Base-by-base conservation (phyloP, 352 stramenopile genomes). In the Phytopythium delawarense region DNA sequence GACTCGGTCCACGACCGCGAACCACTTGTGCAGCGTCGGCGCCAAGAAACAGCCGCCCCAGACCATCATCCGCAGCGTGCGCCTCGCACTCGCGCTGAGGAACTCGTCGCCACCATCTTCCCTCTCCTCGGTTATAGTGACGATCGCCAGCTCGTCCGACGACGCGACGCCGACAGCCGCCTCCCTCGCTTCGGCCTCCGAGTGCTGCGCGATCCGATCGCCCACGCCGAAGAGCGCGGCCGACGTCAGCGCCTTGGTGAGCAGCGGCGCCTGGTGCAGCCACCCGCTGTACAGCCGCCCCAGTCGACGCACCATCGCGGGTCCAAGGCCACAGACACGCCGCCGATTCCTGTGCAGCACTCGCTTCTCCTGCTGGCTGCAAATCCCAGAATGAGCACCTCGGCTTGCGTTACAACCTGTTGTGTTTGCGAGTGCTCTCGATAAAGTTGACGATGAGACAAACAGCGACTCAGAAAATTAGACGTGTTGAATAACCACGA, bases 1-100 rank as follows among this genome's bases (percentile, higher is more conserved):
- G 40, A 71, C 48, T 71, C 61, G 60, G 61, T 97, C 91, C 34
- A 98, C 79, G 35, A 91, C 49, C 23, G 87, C 74, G 63, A 96
- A 97, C 69, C 94, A 97, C 56, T 83, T 94, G 71, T 98, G 88
- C 75, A 93, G 94, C 65, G 78, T 79, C 16, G 90, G 89, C 32
- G 90, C 87, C 64, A 96, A 87, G 42, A 96, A 74, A 18, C 94
- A 59, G 13, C 93, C 82, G 32, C 89, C 89, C 68, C 95, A 97
- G 39, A 95, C 75, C 57, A 94, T 83, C 78, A 94, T 96, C 16
- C 89, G 76, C 20, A 80, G 61, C 20, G 84, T 86, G 46, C 89
- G 71, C 35, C 68, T 72, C 7, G 63, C 67, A 30, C 70, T 74
- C 18, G 64, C 32, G n/a, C 61, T 69, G 28, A 74, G 46, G 20